Evolutionary conservation across 768 basidiomycete genomes (phyloP).

Genomic region (Phallus indusiatus): DNA sequence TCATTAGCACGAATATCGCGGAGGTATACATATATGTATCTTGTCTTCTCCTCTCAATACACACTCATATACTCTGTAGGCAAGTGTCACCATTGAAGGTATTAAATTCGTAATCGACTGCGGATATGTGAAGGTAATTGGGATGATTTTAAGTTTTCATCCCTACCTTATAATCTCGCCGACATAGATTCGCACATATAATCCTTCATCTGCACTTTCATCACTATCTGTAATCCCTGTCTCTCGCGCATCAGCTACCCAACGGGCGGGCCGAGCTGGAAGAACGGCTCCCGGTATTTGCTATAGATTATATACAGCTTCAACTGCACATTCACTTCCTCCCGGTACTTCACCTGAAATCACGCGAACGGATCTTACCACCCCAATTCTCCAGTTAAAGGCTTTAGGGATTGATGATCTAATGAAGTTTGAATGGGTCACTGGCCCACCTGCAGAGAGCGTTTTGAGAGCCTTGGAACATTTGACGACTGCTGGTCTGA

Average conservation of each 20-base stretch:
- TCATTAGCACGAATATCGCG: slow-evolving; percentile 93
- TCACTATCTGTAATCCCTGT: slow-evolving; percentile 76
- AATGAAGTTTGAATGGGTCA: slow-evolving; percentile 94
- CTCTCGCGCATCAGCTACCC: slow-evolving; percentile 83
- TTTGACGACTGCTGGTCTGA: slow-evolving; percentile 70
- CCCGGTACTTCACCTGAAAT: slow-evolving; percentile 81
- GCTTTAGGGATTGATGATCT: slow-evolving; percentile 91
- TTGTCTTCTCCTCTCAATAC: not conserved
- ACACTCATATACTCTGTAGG: slow-evolving; percentile 33
- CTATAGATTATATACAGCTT: slow-evolving; percentile 78
- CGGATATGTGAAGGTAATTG: slow-evolving; percentile 83
- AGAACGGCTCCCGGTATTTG: slow-evolving; percentile 88
- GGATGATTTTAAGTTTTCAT: not conserved
- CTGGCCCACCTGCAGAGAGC: slow-evolving; percentile 77
- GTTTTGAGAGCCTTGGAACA: slow-evolving; percentile 81
- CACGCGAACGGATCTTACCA: slow-evolving; percentile 81
- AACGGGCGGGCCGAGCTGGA: slow-evolving; percentile 91
- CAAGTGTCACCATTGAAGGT: slow-evolving; percentile 94
- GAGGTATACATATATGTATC: slow-evolving; percentile 41
- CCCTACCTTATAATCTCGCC: not conserved
- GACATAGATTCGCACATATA: slow-evolving; percentile 82
- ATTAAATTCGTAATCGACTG: slow-evolving; percentile 90
- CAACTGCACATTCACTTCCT: slow-evolving; percentile 50
- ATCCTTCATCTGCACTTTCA: slow-evolving; percentile 77
- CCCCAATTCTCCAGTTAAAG: slow-evolving; percentile 89